Conservation (phyloP, 2,329 filamentous ascomycete species). For the Pleoardoris graminearum region DNA sequence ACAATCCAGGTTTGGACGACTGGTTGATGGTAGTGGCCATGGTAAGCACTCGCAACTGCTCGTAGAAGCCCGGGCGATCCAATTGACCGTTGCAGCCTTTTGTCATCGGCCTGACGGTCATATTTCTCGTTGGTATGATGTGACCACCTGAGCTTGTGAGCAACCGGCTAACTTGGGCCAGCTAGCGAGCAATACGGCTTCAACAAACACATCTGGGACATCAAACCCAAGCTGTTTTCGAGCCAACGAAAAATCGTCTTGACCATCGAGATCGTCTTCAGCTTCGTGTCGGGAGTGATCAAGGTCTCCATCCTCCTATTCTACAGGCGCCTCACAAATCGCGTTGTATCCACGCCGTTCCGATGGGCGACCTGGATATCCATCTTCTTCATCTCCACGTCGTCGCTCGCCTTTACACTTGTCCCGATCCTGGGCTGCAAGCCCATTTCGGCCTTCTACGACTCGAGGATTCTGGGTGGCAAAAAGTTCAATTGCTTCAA, state of each 20-base stretch:
- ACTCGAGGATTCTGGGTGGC: constrained; percentile 27
- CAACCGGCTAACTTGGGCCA: constrained; percentile 17
- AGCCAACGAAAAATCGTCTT: constrained; percentile 33
- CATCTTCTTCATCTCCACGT: constrained; percentile 32
- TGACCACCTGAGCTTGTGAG: background rate
- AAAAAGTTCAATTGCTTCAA: constrained; percentile 38
- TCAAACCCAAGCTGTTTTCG: constrained; percentile 20
- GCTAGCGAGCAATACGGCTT: constrained; percentile 22
- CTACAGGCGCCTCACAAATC: constrained; percentile 34
- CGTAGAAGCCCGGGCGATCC: background rate
- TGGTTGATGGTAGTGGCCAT: constrained; percentile 34
- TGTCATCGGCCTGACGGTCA: constrained; percentile 23
- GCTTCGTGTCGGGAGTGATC: constrained; percentile 31
- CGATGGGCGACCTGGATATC: constrained; percentile 30
- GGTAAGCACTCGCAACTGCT: constrained; percentile 21
- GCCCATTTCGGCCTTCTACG: constrained; percentile 38
- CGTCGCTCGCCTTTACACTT: constrained; percentile 31
- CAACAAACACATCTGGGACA: constrained; percentile 36
- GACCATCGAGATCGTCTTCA: constrained; percentile 32
- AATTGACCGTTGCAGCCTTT: constrained; percentile 22
- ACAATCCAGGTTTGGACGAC: constrained; percentile 33
- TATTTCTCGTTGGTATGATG: constrained; percentile 26
- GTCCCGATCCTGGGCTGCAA: constrained; percentile 35
- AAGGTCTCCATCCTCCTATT: constrained; percentile 42
- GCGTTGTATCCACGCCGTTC: constrained; percentile 30